A percentile compares a stretch with the other conserved stretches of the same genome.
phyloP scores from a whole-genome alignment of 2,329 filamentous ascomycete species.

The Penicillium decumbens region DNA sequence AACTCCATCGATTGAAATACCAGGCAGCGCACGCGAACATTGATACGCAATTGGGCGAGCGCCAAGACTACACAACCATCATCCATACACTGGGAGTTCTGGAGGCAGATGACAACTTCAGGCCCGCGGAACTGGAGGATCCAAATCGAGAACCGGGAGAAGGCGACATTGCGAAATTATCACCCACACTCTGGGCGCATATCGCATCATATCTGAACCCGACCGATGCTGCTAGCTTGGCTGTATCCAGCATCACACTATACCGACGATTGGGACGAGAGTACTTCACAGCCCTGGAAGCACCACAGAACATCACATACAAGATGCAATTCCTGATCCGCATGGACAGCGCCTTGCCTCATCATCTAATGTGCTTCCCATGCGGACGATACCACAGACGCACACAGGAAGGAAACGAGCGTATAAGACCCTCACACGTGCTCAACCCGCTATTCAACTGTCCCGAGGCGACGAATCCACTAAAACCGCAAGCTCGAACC shows the following conservation, averaged over 20 bases:
- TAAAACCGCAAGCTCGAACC: conserved; percentile 47
- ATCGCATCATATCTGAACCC: conserved; percentile 43
- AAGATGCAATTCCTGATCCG: conserved; percentile 50
- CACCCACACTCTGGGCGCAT: conserved; percentile 44
- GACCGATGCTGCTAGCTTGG: conserved; percentile 48
- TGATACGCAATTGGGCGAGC: conserved; percentile 37
- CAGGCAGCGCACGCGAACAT: conserved; percentile 23
- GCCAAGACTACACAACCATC: conserved; percentile 35
- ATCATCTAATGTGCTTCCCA: conserved; percentile 57
- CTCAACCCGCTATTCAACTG: conserved; percentile 56
- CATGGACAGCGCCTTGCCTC: conserved; percentile 50
- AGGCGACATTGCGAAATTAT: conserved; percentile 43
- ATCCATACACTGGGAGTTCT: conserved; percentile 34
- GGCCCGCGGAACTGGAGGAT: conserved; percentile 11
- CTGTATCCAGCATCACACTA: conserved; percentile 48
- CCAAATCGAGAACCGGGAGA: conserved; percentile 37
- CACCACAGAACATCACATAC: conserved; percentile 44
- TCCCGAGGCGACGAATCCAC: conserved; percentile 49
- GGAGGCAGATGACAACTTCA: conserved; percentile 26
- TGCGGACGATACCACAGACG: conserved; percentile 55
- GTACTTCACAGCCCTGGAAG: conserved; percentile 39
- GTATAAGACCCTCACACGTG: conserved; percentile 50
- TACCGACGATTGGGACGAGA: conserved; percentile 40
- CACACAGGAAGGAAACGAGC: conserved; percentile 51
- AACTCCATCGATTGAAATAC: conserved; percentile 35